Evolutionary conservation across 1,139 yeast genomes (phyloP).

Genomic region (Yamadazyma dushanensis): DNA sequence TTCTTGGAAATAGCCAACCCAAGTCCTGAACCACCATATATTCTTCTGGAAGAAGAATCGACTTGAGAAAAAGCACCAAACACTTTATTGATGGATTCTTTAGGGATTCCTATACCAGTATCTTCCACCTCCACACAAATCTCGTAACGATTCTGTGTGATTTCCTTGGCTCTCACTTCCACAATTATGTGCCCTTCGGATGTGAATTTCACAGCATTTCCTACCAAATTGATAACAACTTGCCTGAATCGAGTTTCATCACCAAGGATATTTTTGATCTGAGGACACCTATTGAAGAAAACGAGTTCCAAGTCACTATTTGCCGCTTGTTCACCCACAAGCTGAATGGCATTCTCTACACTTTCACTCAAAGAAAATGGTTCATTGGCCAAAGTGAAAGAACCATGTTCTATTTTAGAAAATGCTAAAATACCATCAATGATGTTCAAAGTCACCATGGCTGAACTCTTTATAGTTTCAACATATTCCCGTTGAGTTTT

Average conservation of each 20-base stretch:
- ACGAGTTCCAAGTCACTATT: constrained; percentile 49
- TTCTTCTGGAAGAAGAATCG: constrained; percentile 58
- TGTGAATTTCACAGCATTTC: constrained; percentile 61
- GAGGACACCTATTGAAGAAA: constrained; percentile 44
- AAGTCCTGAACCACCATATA: constrained; percentile 60
- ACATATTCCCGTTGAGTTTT: constrained; percentile 54
- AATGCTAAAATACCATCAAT: constrained; percentile 60
- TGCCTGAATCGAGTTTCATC: constrained; percentile 56
- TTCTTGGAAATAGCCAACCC: constrained; percentile 62
- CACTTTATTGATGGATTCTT: constrained; percentile 45
- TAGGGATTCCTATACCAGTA: constrained; percentile 65
- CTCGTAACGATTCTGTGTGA: constrained; percentile 39
- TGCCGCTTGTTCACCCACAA: constrained; percentile 54
- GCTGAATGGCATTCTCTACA: constrained; percentile 52
- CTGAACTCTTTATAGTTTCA: constrained; percentile 53
- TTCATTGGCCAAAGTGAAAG: constrained; percentile 44
- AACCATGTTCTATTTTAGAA: constrained; percentile 58
- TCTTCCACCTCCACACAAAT: constrained; percentile 47
- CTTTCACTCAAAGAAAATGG: constrained; percentile 54
- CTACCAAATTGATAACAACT: constrained; percentile 53
- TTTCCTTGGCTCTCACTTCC: constrained; percentile 30
- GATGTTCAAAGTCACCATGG: constrained; percentile 53
- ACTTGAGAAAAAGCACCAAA: constrained; percentile 64
- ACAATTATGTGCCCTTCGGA: constrained; percentile 47
- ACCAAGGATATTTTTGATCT: constrained; percentile 45